phyloP scores from a whole-genome alignment of 2,329 filamentous ascomycete species.

The Botryotinia narcissicola region DNA sequence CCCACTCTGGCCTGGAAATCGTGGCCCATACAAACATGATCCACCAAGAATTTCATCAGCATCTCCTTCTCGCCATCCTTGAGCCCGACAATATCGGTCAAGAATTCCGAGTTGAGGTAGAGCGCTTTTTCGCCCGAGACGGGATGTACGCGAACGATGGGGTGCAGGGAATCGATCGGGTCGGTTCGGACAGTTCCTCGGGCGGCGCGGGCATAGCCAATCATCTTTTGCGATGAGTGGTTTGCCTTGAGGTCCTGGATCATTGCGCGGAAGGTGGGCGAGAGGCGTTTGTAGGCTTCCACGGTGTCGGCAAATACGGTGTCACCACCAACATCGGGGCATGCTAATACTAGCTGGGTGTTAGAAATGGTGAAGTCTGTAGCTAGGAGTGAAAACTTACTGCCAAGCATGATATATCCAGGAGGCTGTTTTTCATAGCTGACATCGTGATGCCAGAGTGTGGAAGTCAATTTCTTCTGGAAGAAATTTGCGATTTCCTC shows the following conservation, averaged over 20 bases:
- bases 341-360: constrained; percentile 15
- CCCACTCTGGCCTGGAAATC: constrained; percentile 71
- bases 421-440: constrained; percentile 70
- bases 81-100: constrained; percentile 63
- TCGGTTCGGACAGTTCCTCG: constrained; percentile 62
- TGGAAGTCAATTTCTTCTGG: constrained; percentile 60
- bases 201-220: constrained; percentile 52
- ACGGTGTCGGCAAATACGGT: constrained; percentile 71
- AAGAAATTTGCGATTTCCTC: constrained; percentile 57
- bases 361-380: neutral
- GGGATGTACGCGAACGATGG: constrained; percentile 67
- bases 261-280: constrained; percentile 39
- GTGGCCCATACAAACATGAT: constrained; percentile 63
- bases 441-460: constrained; percentile 68
- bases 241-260: constrained; percentile 62
- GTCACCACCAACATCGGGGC: constrained; percentile 60
- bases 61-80: constrained; percentile 66
- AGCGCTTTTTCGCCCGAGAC: constrained; percentile 71
- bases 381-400: neutral
- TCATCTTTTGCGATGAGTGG: constrained; percentile 56
- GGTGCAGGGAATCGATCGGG: constrained; percentile 63
- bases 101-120: constrained; percentile 69
- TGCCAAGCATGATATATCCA: constrained; percentile 61
- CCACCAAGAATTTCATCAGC: constrained; percentile 62
- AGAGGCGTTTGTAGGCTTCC: constrained; percentile 54